Evolutionary conservation across 352 stramenopile genomes (phyloP).

Genomic region (Phytophthora litchii): DNA sequence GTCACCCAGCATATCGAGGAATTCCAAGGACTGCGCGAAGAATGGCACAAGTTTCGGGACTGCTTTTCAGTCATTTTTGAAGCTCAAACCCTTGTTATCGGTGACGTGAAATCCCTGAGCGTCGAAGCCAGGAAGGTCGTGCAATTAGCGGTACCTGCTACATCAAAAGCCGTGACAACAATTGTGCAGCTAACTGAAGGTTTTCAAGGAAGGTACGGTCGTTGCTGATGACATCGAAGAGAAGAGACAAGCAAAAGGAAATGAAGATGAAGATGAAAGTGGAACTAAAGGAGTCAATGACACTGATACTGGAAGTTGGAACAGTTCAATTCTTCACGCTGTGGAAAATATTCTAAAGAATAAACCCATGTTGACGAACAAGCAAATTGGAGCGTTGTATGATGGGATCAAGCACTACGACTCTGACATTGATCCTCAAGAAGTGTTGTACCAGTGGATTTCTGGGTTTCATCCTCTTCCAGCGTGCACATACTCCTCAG

Average conservation of each 20-base stretch:
- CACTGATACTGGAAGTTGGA: too few relatives aligned
- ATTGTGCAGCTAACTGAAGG: slow-evolving; percentile 21
- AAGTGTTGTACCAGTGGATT: slow-evolving; percentile 72
- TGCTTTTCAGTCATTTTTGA: slow-evolving; percentile 38
- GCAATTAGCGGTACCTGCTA: slow-evolving; percentile 26
- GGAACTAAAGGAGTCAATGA: not conserved
- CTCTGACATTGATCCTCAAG: slow-evolving; percentile 43
- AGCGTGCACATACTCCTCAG: slow-evolving; percentile 31
- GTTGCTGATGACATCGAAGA: slow-evolving; percentile 6
- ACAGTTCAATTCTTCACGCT: too few relatives aligned
- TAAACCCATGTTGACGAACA: slow-evolving; percentile 28
- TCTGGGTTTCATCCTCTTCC: slow-evolving; percentile 54
- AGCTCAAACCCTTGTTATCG: slow-evolving; percentile 22
- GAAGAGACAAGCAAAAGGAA: slow-evolving; percentile 1
- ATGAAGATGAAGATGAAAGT: not conserved
- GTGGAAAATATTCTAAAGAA: slow-evolving; percentile 11
- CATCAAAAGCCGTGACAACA: slow-evolving; percentile 23
- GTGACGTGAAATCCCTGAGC: slow-evolving; percentile 1
- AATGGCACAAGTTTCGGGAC: slow-evolving; percentile 45
- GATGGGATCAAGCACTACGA: slow-evolving; percentile 71
- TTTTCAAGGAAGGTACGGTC: not conserved
- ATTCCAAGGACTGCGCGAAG: slow-evolving; percentile 36
- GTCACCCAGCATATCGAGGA: slow-evolving; percentile 36
- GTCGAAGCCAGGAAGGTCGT: slow-evolving; percentile 25
- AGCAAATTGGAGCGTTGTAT: slow-evolving; percentile 45